A percentile compares a stretch with the other conserved stretches of the same genome.
Conservation (phyloP, 1,139 yeast species). For the Suhomyces terraborum region DNA sequence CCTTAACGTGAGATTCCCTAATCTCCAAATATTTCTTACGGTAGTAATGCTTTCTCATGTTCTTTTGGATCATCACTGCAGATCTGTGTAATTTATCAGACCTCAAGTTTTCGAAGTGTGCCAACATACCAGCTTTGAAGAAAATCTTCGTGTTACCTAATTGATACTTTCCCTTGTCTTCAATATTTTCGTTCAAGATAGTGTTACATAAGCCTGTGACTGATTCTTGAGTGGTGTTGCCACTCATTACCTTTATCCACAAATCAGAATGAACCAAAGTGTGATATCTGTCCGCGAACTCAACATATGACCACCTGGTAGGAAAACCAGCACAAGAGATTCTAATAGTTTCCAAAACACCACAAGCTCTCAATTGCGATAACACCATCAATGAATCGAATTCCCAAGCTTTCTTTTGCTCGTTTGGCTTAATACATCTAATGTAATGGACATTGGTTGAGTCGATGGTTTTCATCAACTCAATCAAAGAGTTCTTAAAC, state of each 20-base stretch:
- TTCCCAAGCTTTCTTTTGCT: slow-evolving; percentile 91
- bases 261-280: slow-evolving; percentile 71
- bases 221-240: slow-evolving; percentile 55
- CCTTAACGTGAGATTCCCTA: slow-evolving; percentile 52
- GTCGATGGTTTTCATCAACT: slow-evolving; percentile 88
- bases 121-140: slow-evolving; percentile 95
- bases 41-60: slow-evolving; percentile 65
- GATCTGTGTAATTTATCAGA: slow-evolving; percentile 73
- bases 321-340: slow-evolving; percentile 99
- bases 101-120: slow-evolving; percentile 84
- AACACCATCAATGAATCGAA: slow-evolving; percentile 95
- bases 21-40: slow-evolving; percentile 62
- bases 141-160: slow-evolving; percentile 88
- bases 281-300: slow-evolving; percentile 88
- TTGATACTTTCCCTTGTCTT: slow-evolving; percentile 72
- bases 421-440: slow-evolving; percentile 97
- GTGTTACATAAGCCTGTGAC: slow-evolving; percentile 66
- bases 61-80: slow-evolving; percentile 85
- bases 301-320: slow-evolving; percentile 92
- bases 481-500: slow-evolving; percentile 89
- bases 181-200: slow-evolving; percentile 64
- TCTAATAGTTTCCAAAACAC: slow-evolving; percentile 94
- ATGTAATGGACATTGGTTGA: slow-evolving; percentile 96
- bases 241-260: slow-evolving; percentile 65
- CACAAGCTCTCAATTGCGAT: slow-evolving; percentile 95